Evolutionary conservation across 768 basidiomycete genomes (phyloP), one percentile per base, ranked within the genome.

Genomic region (Krasilnikovozyma curviuscula): DNA sequence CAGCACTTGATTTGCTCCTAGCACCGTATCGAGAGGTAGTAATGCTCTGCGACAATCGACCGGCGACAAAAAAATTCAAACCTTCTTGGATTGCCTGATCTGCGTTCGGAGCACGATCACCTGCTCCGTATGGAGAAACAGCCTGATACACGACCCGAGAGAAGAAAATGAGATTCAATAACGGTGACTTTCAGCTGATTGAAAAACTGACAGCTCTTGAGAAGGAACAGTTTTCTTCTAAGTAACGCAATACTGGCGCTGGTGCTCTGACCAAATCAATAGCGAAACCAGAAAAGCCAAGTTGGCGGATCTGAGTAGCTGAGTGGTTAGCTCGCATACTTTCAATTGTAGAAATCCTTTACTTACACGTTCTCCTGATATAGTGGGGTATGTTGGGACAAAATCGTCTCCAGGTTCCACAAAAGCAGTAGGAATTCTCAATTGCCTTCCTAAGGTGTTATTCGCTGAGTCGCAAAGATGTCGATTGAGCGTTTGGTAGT

Each of bases 221-320:
- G 30, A 5, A 21, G 39, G 34, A 46, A 16, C 41, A 25, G 21
- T 43, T 29, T 28, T 9, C 68, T 54, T 66, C 72, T 19, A 97
- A 64, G 67, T 70, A 98, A 66, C 73, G 77, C 50, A 71, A 66
- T 63, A 97, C 69, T 3, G 79, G 78, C 8, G 74, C 70, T 0
- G 88, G 82, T 47, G 76, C 89, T 4, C 73, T 73, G 37, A 95
- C 67, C 50, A 78, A 78, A 55, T 95, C 79, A 21, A 88, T 68
- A 0, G 81, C 83, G 56, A 81, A 89, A 3, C 79, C 78, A 53
- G 88, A 78, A 57, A 97, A 84, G 4, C 77, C 76, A 16, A 77
- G 60, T 14, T 54, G 50, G 21, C 54, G 53, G 57, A 95, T 64
- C 82, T 91, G 50, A 10, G 13, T 12, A 32, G 43, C 40, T 25